A percentile compares a stretch with the other conserved stretches of the same genome.
Conservation (phyloP, 176 grass and related monocot genomes). For the Avena atlantica region DNA sequence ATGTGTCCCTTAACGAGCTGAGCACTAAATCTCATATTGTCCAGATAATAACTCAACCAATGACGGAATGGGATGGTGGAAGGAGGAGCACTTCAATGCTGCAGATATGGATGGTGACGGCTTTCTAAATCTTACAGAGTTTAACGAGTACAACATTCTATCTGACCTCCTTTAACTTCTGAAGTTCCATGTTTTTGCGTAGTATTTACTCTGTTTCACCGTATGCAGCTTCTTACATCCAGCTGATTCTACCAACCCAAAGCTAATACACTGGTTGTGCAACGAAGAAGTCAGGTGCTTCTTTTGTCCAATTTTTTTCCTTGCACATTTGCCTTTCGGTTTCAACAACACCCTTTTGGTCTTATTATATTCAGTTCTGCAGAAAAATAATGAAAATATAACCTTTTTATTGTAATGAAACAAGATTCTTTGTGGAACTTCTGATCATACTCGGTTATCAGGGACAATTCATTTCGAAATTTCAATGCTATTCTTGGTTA, state of each 20-base stretch:
- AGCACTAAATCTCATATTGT: conserved; percentile 43
- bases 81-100: conserved; percentile 82
- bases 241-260: conserved; percentile 79
- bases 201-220: conserved; percentile 40
- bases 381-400: too few species aligned
- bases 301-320: conserved; percentile 14
- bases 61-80: conserved; percentile 91
- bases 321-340: conserved; percentile 26
- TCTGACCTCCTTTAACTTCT: conserved; percentile 27
- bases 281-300: conserved; percentile 91
- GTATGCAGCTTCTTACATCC: conserved; percentile 87
- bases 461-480: too few species aligned
- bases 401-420: too few species aligned
- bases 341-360: too few species aligned
- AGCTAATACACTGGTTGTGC: conserved; percentile 85
- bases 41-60: conserved; percentile 80
- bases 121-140: conserved; percentile 84
- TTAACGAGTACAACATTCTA: conserved; percentile 76
- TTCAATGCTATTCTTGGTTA: too few species aligned
- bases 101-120: conserved; percentile 75
- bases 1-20: conserved; percentile 6
- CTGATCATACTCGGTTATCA: too few species aligned
- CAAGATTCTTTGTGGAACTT: too few species aligned
- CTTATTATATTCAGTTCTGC: too few species aligned
- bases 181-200: conserved; percentile 40